Evolutionary conservation across 169 alveolate species (phyloP).

Genomic region (Plasmodium gallinaceum): DNA sequence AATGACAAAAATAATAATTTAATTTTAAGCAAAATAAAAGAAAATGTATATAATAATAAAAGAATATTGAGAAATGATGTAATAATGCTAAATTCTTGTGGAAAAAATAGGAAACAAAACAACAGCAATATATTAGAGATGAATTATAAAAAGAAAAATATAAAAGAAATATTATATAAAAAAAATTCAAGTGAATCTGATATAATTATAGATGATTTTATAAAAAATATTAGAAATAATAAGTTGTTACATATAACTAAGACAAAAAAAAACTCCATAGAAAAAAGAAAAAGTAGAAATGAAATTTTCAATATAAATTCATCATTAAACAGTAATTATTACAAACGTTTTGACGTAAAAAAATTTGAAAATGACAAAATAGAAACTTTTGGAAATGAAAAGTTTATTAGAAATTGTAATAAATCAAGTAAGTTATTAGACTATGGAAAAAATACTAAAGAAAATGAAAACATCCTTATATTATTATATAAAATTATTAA

Average conservation of each 20-base stretch:
- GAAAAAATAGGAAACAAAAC: no score
- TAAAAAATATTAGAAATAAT: slow-evolving; percentile 11
- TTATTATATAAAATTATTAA: slow-evolving; percentile 16
- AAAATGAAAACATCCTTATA: slow-evolving; percentile 15
- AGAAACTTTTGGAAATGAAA: background rate
- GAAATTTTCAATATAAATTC: background rate
- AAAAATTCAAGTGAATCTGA: slow-evolving; percentile 15
- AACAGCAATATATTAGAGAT: background rate
- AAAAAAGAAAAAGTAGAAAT: background rate
- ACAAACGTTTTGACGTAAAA: background rate
- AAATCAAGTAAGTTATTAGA: background rate
- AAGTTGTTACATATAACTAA: background rate
- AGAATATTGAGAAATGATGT: no score
- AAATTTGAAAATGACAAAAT: background rate
- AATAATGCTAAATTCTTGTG: no score
- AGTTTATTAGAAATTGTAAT: background rate
- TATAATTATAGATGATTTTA: slow-evolving; percentile 15
- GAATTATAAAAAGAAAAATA: background rate
- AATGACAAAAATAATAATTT: background rate
- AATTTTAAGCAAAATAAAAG: background rate
- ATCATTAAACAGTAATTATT: background rate
- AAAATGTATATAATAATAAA: background rate
- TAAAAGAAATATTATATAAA: background rate
- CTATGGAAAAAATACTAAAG: slow-evolving; percentile 9
- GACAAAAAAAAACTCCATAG: background rate